Base-by-base conservation (phyloP, 805 yeast species). In the Torulaspora quercuum region DNA sequence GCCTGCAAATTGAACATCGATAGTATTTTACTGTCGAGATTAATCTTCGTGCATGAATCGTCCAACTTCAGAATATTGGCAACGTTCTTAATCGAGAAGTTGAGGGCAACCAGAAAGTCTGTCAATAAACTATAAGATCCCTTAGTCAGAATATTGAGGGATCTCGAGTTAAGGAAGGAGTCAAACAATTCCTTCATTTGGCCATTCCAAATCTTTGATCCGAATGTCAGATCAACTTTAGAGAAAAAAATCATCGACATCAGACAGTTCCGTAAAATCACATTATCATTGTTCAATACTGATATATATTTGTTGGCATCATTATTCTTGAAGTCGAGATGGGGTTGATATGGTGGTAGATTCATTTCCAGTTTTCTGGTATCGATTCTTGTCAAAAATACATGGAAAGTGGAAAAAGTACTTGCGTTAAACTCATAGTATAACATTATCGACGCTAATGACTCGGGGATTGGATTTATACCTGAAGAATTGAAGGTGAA, bases 51-150 rank as follows among this genome's bases (percentile, higher is more conserved):
- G 4, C 44, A 37, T n/a, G 41, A 25, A 12, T 50, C 48, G 11
- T 46, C 38, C 6, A 45, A 33, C 15, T 42, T 28, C 32, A 56
- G 44, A 9, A 57, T 24, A 6, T 45, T 45, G 3, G 58, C 42
- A 23, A 59, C 45, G 35, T 58, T 59, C 33, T 56, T 56, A n/a
- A 58, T 57, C 3, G 64, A 59, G 31, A 46, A 57, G 31, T 55
- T 59, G 25, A 57, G 38, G 1, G 62, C 53, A 3, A 57, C 55
- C n/a, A 59, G 41, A 17, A 57, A 55, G 44, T 59, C 59, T 3
- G 57, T 50, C 25, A 57, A 39, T 13, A 55, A 28, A 23, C 45
- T 45, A 32, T 53, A 52, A 3, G 62, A 56, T n/a, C 57, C 56
- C 6, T 52, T 48, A 3, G 50, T 45, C 18, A 59, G 29, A 14